Evolutionary conservation across 305 asterid species (phyloP).

Genomic region (Rubia tinctorum): DNA sequence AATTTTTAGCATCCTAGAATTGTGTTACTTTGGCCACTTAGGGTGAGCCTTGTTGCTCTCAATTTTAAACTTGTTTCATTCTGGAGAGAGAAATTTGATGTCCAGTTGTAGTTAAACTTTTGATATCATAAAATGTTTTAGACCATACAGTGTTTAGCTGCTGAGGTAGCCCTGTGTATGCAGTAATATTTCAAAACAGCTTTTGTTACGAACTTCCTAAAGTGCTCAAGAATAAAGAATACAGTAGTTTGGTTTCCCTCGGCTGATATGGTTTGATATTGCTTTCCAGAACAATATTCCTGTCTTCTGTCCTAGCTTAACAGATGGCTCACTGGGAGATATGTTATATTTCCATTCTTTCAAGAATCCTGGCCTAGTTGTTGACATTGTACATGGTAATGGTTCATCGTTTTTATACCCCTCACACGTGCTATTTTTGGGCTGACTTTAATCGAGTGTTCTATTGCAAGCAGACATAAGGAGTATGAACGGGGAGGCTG

Average conservation of each 20-base stretch:
- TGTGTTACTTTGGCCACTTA: no score
- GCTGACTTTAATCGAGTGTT: background rate
- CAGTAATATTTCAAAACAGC: background rate
- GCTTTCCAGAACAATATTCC: background rate
- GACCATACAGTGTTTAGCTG: background rate
- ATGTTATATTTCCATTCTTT: conserved; percentile 88
- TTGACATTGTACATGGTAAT: conserved; percentile 85
- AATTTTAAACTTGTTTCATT: background rate
- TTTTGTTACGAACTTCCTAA: background rate
- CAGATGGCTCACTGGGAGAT: conserved; percentile 95
- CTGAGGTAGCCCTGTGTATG: background rate
- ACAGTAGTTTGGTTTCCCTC: background rate
- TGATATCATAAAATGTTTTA: background rate
- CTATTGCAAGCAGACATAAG: conserved; percentile 58
- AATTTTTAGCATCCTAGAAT: no score
- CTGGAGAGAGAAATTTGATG: background rate
- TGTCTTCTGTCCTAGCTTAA: conserved; percentile 14
- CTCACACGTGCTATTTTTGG: background rate
- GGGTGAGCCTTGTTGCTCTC: background rate
- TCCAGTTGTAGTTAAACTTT: background rate
- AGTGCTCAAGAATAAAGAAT: background rate
- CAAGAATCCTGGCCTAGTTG: conserved; percentile 68
- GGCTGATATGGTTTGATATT: background rate
- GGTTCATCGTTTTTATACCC: background rate
- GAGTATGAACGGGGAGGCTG: conserved; percentile 84